A percentile compares a stretch with the other conserved stretches of the same genome.
These are phyloP conservation scores for Pleurotus sapidus DNA, from an alignment of 768 basidiomycete genomes.

Conservation along the genomic window DNA sequence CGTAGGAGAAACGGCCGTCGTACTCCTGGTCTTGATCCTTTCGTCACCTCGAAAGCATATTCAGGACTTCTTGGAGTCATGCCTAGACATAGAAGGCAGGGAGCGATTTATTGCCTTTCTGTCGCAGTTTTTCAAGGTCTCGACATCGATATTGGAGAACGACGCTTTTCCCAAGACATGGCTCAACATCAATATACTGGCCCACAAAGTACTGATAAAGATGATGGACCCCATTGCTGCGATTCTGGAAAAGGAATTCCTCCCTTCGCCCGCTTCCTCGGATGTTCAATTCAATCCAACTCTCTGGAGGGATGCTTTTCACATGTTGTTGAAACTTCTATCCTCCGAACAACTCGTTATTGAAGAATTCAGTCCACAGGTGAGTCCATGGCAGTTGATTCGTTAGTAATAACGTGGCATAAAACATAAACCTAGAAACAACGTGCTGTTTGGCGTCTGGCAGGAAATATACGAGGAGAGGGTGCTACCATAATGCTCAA, in stretches of 20 bases:
- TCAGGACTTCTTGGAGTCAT: slow-evolving; percentile 72
- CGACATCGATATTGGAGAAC: slow-evolving; percentile 76
- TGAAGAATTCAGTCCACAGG: slow-evolving; percentile 94
- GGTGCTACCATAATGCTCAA: slow-evolving; percentile 77
- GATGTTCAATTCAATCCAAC: slow-evolving; percentile 67
- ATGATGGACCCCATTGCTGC: slow-evolving; percentile 80
- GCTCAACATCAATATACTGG: slow-evolving; percentile 88
- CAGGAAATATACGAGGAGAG: slow-evolving; percentile 92
- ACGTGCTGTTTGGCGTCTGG: slow-evolving; percentile 93
- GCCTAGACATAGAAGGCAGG: slow-evolving; percentile 85
- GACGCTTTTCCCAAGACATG: slow-evolving; percentile 89
- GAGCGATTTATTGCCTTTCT: slow-evolving; percentile 74
- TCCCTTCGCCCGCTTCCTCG: slow-evolving; percentile 59
- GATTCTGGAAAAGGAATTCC: slow-evolving; percentile 77
- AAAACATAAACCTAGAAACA: slow-evolving; percentile 61
- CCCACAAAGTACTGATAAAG: slow-evolving; percentile 85
- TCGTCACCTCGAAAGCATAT: slow-evolving; percentile 80
- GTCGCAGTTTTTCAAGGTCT: slow-evolving; percentile 77
- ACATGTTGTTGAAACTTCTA: slow-evolving; percentile 79
- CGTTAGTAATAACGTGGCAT: slow-evolving; percentile 1
- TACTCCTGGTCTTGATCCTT: slow-evolving; percentile 77
- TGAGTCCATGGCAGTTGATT: slow-evolving; percentile 23
- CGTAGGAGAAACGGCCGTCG: slow-evolving; percentile 82
- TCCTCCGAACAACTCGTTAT: slow-evolving; percentile 91
- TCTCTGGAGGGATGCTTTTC: slow-evolving; percentile 81